Percentiles rank a stretch among this genome's conserved stretches.
phyloP scores from a whole-genome alignment of 768 basidiomycete species.

The Pleurotus eryngii region DNA sequence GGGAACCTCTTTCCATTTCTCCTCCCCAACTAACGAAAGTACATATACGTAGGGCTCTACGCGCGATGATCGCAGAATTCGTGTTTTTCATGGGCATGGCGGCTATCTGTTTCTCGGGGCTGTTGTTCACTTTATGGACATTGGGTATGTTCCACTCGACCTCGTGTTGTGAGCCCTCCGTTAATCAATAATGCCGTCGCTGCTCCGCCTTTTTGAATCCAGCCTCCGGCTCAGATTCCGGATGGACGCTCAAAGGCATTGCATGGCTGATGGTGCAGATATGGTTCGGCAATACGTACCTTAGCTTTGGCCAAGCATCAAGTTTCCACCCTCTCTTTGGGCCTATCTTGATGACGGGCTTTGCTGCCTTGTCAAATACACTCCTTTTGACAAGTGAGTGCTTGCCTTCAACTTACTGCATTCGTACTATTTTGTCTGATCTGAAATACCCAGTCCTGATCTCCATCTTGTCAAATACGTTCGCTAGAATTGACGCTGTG shows the following conservation, averaged over 20 bases:
- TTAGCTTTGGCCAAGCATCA: constrained; percentile 53
- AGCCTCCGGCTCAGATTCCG: constrained; percentile 11
- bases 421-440: neutral
- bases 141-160: constrained; percentile 27
- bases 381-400: constrained; percentile 74
- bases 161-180: constrained; percentile 11
- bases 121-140: constrained; percentile 52
- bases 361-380: constrained; percentile 77
- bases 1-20: neutral
- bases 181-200: constrained; percentile 24
- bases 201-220: neutral
- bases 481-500: constrained; percentile 73
- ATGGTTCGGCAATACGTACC: constrained; percentile 79
- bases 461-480: constrained; percentile 88
- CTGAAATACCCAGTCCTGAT: constrained; percentile 57
- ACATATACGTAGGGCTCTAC: constrained; percentile 52
- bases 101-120: constrained; percentile 76
- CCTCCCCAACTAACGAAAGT: neutral
- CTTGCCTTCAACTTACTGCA: neutral
- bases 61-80: constrained; percentile 81
- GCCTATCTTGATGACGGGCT: constrained; percentile 74
- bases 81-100: constrained; percentile 78
- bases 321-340: constrained; percentile 71
- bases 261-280: constrained; percentile 86
- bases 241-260: constrained; percentile 47